A percentile compares a stretch with the other conserved stretches of the same genome.
Conservation (phyloP, 352 stramenopile genomes). For the Pythium volutum region DNA sequence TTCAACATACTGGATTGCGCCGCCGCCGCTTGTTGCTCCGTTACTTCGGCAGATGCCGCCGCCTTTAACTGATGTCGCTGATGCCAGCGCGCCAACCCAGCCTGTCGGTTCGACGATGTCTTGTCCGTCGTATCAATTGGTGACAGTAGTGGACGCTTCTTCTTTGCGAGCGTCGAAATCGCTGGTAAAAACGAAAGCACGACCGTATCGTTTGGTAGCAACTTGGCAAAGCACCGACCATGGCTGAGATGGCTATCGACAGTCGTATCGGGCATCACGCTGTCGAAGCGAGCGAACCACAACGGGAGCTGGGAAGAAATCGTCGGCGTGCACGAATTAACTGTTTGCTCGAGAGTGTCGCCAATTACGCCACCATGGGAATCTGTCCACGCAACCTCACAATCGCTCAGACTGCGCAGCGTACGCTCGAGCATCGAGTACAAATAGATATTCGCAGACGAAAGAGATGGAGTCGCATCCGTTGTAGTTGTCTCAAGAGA, state of each 20-base stretch:
- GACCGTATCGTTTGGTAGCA: conserved; percentile 66
- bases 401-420: conserved; percentile 73
- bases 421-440: conserved; percentile 88
- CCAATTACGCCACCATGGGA: conserved; percentile 9
- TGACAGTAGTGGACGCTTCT: conserved; percentile 28
- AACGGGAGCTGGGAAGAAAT: conserved; percentile 64
- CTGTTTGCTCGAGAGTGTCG: neutral
- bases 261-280: neutral
- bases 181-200: conserved; percentile 79
- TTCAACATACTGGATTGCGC: conserved; percentile 25
- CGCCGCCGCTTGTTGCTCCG: neutral
- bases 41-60: conserved; percentile 8
- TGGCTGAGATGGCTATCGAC: conserved; percentile 36
- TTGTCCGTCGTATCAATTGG: conserved; percentile 5
- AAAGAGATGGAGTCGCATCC: conserved; percentile 26
- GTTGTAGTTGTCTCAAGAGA: conserved; percentile 1
- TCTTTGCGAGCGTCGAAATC: conserved; percentile 49
- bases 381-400: conserved; percentile 84
- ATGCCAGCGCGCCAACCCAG: conserved; percentile 14
- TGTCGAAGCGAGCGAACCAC: conserved; percentile 54
- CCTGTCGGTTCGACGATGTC: neutral
- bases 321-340: neutral
- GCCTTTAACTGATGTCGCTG: conserved; percentile 17
- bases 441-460: conserved; percentile 71
- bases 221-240: conserved; percentile 85